Evolutionary conservation across 305 asterid species (phyloP).

Genomic region (Plantago lanceolata): DNA sequence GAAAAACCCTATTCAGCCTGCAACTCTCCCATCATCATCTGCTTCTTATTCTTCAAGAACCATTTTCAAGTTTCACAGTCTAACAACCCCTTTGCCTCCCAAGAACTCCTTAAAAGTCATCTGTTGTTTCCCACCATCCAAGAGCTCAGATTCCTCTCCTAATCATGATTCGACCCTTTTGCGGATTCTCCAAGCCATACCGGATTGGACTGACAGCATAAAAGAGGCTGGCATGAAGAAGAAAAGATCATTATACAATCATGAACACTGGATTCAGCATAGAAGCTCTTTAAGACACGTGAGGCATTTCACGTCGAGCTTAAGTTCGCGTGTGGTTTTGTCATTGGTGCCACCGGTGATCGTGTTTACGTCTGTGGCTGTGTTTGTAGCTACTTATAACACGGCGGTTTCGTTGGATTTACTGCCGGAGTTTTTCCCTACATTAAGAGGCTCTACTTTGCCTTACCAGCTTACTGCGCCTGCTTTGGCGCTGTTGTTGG

Average conservation of each 20-base stretch:
- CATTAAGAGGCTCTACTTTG: constrained; percentile 70
- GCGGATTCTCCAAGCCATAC: constrained; percentile 49
- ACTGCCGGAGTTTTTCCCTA: constrained; percentile 78
- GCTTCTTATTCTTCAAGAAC: constrained; percentile 29
- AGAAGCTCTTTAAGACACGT: constrained; percentile 73
- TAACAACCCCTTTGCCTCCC: constrained; percentile 29
- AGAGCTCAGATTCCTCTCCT: constrained; percentile 26
- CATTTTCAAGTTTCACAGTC: constrained; percentile 33
- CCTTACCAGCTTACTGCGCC: constrained; percentile 95
- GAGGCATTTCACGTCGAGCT: constrained; percentile 62
- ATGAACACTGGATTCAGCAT: constrained; percentile 72
- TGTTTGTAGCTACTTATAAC: constrained; percentile 59
- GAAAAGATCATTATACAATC: constrained; percentile 58
- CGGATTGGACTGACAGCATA: constrained; percentile 70
- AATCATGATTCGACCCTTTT: constrained; percentile 31
- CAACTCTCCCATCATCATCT: constrained; percentile 33
- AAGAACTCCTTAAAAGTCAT: constrained; percentile 28
- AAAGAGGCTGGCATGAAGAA: constrained; percentile 61
- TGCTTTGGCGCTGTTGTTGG: constrained; percentile 81
- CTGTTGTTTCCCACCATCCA: constrained; percentile 39
- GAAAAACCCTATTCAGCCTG: constrained; percentile 31
- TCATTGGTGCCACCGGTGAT: constrained; percentile 85
- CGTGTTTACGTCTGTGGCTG: constrained; percentile 71
- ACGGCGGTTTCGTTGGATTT: constrained; percentile 56
- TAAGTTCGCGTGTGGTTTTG: constrained; percentile 69